Base-by-base conservation (phyloP, 2,329 filamentous ascomycete genomes). In the Sporothrix variecibatus region DNA sequence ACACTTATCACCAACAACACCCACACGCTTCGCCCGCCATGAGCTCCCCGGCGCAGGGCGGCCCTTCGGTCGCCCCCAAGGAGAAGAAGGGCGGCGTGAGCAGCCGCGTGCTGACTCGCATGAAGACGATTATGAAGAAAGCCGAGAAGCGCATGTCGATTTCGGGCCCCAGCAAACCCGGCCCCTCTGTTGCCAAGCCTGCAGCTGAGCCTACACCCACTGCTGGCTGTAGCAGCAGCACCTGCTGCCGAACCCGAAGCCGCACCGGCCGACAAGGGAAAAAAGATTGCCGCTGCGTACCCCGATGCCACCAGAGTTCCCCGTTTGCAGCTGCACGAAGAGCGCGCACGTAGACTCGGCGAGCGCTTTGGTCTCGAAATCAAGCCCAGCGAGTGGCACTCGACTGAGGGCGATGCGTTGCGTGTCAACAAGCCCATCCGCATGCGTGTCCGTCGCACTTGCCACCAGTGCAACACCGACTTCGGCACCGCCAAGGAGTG, bases 401-500 rank as follows among this genome's bases (percentile, higher is more conserved):
- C 83, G 53, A 82, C 83, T 73, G 85, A 86, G 75, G 88, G 89
- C 70, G 86, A 87, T 38, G 88, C 88, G 40, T 83, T 89, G 31
- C 90, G 92, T 60, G 87, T 93, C 72, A 90, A 94, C 81, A 94
- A 93, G 84, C 88, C 92, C 15, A 92, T 94, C 77, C 90, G 92
- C 74, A 92, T 95, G 88, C 90, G 93, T 72, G 89, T 94, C 72
- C 92, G 93, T 81, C 89, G 91, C 77, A 91, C 88, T 76, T 98
- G 95, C 82, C 95, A 97, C 83, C 87, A 89, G 77, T 98, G 95
- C 84, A 88, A 91, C 74, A 89, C 91, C 17, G 88, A 88, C 31
- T 97, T 95, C 81, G 91, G 92, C 73, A 82, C 88, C 26, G 89
- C 91, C 78, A 94, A 92, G 83, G 86, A 92, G 75, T 97, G 95